Evolutionary conservation across 2,329 filamentous ascomycete species (phyloP), one percentile per base, ranked within the genome.

Genomic region (Epichloe coenophiala): DNA sequence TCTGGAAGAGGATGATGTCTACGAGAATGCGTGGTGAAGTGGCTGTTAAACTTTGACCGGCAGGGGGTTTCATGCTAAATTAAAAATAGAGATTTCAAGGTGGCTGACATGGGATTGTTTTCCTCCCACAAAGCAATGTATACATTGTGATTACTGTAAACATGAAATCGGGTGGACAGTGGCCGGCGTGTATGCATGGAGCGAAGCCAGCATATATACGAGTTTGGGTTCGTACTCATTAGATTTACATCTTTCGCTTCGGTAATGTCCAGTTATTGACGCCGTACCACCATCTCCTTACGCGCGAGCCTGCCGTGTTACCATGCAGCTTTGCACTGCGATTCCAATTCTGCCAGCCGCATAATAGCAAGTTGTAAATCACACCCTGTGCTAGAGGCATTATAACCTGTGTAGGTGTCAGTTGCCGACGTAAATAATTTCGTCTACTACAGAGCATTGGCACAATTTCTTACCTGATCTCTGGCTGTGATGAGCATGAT

Each of bases 261-360:
- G 84, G 84, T 51, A 91, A 67, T 46, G 76, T 74, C 93, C 93
- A 97, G 61, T 94, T 88, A 63, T 97, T 97, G 17, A 95, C 86
- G 21, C 78, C 80, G 72, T 88, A 96, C 91, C 93, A 98, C 93
- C 91, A 97, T 57, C 89, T 76, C 59, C 93, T 76, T 46, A 93
- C 70, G 57, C 78, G 80, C 5, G 86, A 88, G 21, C 93, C 93
- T 15, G 86, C 71, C 27, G 81, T 83, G 58, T 80, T 81, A 8
- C 93, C 93, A 55, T 81, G 82, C 57, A 95, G 75, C 61, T 83
- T 81, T 13, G 87, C 83, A 52, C 77, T 84, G 53, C 78, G 77
- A 67, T 97, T 96, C 86, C 86, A 95, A 64, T 86, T 78, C 61
- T 88, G 82, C 91, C 91, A 97, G 51, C 91, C 93, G 57, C 80